These are phyloP conservation scores for Fusarium sarcochroum DNA, from an alignment of 2,329 filamentous ascomycete species.

Conservation along the genomic window DNA sequence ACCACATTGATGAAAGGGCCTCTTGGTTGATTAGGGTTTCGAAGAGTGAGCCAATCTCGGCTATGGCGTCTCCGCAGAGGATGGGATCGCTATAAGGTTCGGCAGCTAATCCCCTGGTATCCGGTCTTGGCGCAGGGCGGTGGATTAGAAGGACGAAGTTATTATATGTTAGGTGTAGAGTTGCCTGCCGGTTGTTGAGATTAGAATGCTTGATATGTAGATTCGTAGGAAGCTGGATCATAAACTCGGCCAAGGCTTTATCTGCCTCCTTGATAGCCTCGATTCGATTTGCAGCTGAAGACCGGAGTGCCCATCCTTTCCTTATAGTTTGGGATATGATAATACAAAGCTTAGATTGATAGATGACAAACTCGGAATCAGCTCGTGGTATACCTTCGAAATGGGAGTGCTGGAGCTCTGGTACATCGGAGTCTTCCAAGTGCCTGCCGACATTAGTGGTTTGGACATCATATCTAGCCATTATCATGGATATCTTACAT, in stretches of 20 bases:
- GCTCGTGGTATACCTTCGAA: background rate
- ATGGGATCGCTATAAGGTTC: background rate
- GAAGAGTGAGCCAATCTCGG: background rate
- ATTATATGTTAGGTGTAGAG: background rate
- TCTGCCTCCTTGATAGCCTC: background rate
- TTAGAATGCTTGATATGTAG: background rate
- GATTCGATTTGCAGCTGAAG: background rate
- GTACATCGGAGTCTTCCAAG: background rate
- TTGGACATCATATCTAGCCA: background rate
- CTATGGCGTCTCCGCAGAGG: background rate
- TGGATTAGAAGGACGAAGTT: background rate
- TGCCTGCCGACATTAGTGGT: background rate
- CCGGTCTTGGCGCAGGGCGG: background rate
- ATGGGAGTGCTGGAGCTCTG: background rate
- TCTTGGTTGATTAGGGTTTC: background rate
- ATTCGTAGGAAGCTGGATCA: background rate
- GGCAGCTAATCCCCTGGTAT: no score
- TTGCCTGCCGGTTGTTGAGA: background rate
- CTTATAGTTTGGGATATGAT: background rate
- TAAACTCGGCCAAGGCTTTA: background rate
- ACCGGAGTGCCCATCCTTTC: background rate
- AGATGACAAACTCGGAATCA: background rate
- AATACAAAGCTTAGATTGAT: background rate
- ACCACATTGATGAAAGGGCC: background rate
- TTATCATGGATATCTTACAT: background rate